Evolutionary conservation across 2,329 filamentous ascomycete genomes (phyloP).

Genomic region (Phaeosphaeriaceae sp.): DNA sequence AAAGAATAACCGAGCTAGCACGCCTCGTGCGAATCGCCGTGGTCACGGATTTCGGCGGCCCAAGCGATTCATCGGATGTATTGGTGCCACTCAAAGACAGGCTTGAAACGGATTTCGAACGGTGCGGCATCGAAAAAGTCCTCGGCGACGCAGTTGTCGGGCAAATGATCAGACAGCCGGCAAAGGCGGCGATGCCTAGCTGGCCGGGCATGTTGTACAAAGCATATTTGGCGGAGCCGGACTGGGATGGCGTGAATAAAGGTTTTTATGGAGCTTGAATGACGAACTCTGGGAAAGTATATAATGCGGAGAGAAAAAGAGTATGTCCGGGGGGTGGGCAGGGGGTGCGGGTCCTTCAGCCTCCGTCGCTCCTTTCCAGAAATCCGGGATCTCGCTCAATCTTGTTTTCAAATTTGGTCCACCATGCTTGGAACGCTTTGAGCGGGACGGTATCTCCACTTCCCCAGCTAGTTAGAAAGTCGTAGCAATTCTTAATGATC

Average conservation of each 20-base stretch:
- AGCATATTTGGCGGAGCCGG: slow-evolving; percentile 34
- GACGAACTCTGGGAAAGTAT: no score
- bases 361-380: slow-evolving; percentile 72
- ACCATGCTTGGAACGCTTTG: slow-evolving; percentile 96
- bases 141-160: slow-evolving; percentile 52
- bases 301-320: no score
- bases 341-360: no score
- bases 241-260: slow-evolving; percentile 39
- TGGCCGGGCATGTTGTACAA: slow-evolving; percentile 44
- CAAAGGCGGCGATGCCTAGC: slow-evolving; percentile 50
- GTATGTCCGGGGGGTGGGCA: no score
- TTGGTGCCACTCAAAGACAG: slow-evolving; percentile 21
- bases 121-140: slow-evolving; percentile 52
- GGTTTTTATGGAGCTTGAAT: slow-evolving; percentile 37
- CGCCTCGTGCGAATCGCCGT: slow-evolving; percentile 48
- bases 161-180: slow-evolving; percentile 45
- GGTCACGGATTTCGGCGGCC: slow-evolving; percentile 48
- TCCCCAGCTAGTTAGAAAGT: slow-evolving; percentile 90
- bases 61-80: slow-evolving; percentile 23
- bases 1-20: slow-evolving; percentile 50
- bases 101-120: slow-evolving; percentile 40
- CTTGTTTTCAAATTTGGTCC: slow-evolving; percentile 91
- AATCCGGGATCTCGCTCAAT: slow-evolving; percentile 88
- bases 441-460: slow-evolving; percentile 85
- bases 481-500: slow-evolving; percentile 97